Conservation (phyloP, 108 stramenopile species). For the Nitzschia sp. region DNA sequence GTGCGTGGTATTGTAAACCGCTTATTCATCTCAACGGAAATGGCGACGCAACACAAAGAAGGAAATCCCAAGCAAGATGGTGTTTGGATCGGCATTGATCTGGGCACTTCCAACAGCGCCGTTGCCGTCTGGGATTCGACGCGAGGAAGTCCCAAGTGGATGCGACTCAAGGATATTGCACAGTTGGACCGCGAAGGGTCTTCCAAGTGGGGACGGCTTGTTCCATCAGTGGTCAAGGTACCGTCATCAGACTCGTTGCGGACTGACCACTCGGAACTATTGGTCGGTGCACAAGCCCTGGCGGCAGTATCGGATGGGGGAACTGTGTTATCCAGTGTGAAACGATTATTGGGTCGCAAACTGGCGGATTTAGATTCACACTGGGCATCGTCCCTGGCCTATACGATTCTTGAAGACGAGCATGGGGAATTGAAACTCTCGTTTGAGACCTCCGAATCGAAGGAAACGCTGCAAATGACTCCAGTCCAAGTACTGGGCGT, state of each 20-base stretch:
- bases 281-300: conserved; percentile 34
- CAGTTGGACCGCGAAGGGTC: neutral
- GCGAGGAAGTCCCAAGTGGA: conserved; percentile 64
- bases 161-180: conserved; percentile 45
- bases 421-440: conserved; percentile 30
- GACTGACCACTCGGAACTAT: neutral
- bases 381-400: conserved; percentile 44
- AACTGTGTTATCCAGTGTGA: conserved; percentile 52
- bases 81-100: conserved; percentile 83
- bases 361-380: conserved; percentile 48
- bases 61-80: no score
- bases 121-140: conserved; percentile 77
- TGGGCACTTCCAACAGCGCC: conserved; percentile 83
- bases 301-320: neutral
- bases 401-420: conserved; percentile 27
- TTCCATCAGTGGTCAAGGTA: conserved; percentile 44
- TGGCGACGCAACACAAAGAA: no score
- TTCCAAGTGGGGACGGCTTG: conserved; percentile 30
- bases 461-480: conserved; percentile 43
- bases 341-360: conserved; percentile 64
- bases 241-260: neutral
- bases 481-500: conserved; percentile 59
- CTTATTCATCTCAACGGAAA: no score
- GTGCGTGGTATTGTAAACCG: no score
- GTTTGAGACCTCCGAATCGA: neutral